phyloP scores from a whole-genome alignment of 768 basidiomycete genomes.

The Russula sp. region DNA sequence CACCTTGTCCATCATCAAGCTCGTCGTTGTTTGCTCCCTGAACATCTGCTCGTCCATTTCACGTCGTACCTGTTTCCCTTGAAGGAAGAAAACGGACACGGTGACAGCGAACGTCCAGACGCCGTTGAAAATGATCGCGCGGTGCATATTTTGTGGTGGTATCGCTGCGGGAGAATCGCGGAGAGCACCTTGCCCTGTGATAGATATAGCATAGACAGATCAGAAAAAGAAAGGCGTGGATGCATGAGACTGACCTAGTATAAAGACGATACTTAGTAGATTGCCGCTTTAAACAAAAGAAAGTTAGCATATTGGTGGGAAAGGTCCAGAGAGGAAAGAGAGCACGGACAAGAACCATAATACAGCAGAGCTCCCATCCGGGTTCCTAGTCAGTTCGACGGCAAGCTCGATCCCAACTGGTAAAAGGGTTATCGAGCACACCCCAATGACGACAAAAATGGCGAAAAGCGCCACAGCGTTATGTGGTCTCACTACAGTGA shows the following conservation, averaged over 20 bases:
- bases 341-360: constrained; percentile 63
- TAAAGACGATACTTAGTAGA: neutral
- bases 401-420: constrained; percentile 73
- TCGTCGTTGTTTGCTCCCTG: neutral
- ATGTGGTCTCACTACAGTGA: constrained; percentile 47
- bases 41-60: constrained; percentile 51
- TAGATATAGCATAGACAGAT: neutral
- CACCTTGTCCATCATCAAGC: neutral
- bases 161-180: constrained; percentile 51
- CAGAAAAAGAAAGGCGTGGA: neutral
- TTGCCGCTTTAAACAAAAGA: constrained; percentile 3
- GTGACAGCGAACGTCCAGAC: constrained; percentile 37
- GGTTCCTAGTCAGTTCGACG: constrained; percentile 72
- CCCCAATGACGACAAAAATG: constrained; percentile 63
- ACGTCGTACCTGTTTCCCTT: constrained; percentile 56
- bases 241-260: neutral
- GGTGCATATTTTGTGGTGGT: constrained; percentile 70
- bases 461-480: constrained; percentile 55
- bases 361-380: constrained; percentile 68
- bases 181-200: constrained; percentile 45
- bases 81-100: constrained; percentile 41
- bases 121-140: constrained; percentile 61
- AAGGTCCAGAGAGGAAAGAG: neutral
- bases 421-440: constrained; percentile 58
- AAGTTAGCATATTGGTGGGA: neutral